Evolutionary conservation across 31 red algal species (phyloP).

Genomic region (Porphyra umbilicalis): DNA sequence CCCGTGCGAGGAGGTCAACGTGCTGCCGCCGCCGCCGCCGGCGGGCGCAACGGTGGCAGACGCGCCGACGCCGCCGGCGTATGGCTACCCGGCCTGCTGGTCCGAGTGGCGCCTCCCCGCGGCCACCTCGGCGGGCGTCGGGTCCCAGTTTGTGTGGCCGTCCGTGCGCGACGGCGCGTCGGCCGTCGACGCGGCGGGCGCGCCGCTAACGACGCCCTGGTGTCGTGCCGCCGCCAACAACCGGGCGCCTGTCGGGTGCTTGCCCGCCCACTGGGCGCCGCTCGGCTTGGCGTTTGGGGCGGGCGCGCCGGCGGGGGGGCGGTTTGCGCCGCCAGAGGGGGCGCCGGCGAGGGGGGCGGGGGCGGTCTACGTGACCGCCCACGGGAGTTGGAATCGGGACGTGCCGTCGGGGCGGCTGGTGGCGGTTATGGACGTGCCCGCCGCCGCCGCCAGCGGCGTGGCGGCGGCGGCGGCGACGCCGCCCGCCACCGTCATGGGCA

Average conservation of each 20-base stretch:
- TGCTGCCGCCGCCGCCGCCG: background rate
- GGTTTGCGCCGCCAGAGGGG: background rate
- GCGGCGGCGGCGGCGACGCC: background rate
- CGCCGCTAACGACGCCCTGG: background rate
- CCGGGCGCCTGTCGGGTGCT: background rate
- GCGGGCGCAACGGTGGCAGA: no score
- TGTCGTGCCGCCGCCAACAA: background rate
- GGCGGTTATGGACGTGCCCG: background rate
- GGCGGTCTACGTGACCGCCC: background rate
- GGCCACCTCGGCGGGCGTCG: background rate
- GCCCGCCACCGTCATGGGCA: background rate
- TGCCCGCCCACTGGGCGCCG: background rate
- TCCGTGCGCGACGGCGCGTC: background rate
- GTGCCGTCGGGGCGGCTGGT: background rate
- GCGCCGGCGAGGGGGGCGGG: background rate
- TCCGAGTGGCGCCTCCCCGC: background rate
- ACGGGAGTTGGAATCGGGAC: background rate
- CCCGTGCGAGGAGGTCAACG: background rate
- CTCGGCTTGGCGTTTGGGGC: background rate
- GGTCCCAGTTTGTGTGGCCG: background rate
- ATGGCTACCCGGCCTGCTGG: background rate
- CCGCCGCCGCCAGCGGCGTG: background rate
- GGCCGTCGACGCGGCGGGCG: background rate
- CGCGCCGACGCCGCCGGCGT: background rate
- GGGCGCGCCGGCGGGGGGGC: background rate